A percentile compares a stretch with the other conserved stretches of the same genome.
Conservation (phyloP, 2,329 filamentous ascomycete species). For the Diaporthe aspalathi region DNA sequence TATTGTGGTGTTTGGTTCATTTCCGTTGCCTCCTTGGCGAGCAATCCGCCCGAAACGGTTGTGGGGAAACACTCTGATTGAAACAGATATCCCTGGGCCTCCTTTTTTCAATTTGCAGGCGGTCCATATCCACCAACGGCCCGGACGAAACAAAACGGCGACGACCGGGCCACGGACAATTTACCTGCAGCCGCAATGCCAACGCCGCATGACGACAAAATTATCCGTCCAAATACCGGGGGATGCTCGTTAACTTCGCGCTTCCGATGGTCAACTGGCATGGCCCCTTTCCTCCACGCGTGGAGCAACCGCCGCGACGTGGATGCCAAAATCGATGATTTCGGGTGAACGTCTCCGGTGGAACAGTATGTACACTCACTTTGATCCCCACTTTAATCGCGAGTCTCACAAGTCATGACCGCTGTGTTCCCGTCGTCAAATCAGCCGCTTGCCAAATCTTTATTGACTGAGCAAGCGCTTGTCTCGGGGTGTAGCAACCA, state of each 20-base stretch:
- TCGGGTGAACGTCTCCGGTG: neutral
- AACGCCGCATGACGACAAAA: conserved; percentile 5
- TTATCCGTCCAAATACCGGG: conserved; percentile 8
- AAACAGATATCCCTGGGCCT: neutral
- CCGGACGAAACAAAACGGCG: conserved; percentile 12
- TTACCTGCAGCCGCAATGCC: neutral
- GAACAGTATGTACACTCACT: neutral
- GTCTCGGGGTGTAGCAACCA: neutral
- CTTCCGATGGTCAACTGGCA: neutral
- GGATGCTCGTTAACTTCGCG: neutral
- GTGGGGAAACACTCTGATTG: conserved; percentile 13
- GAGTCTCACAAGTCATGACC: neutral
- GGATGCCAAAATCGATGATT: neutral
- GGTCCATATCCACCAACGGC: conserved; percentile 7
- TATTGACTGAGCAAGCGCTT: neutral
- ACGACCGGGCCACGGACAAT: conserved; percentile 15
- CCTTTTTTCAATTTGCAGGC: neutral
- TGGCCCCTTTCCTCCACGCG: neutral
- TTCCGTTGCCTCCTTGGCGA: conserved; percentile 10
- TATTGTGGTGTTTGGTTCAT: conserved; percentile 15
- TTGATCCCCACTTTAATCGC: too few species aligned
- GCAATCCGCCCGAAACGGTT: conserved; percentile 17
- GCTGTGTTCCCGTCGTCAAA: neutral
- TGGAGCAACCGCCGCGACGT: neutral
- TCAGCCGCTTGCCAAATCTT: neutral